These are phyloP conservation scores for Alternaria longipes DNA, from an alignment of 2,329 filamentous ascomycete genomes.

Conservation along the genomic window DNA sequence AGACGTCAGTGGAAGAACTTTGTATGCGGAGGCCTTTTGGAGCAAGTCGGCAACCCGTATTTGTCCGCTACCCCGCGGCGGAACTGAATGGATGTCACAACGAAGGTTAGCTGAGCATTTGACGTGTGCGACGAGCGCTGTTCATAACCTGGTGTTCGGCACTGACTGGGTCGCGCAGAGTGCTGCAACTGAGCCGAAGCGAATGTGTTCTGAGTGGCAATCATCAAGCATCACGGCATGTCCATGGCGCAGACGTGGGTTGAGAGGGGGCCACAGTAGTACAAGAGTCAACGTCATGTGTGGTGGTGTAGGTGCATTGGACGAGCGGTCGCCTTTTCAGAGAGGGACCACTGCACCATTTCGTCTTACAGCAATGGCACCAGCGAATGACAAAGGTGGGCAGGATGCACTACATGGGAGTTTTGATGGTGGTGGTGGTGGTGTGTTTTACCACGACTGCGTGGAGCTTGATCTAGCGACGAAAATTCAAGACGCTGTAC, in stretches of 20 bases:
- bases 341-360: conserved; percentile 18
- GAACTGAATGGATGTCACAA: background rate
- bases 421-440: background rate
- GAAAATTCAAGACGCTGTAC: conserved; percentile 1
- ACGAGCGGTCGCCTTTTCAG: conserved; percentile 5
- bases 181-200: conserved; percentile 5
- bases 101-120: background rate
- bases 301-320: conserved; percentile 30
- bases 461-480: conserved; percentile 10
- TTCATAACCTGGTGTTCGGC: conserved; percentile 24
- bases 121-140: conserved; percentile 22
- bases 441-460: background rate
- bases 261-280: conserved; percentile 14
- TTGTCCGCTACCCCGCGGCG: conserved; percentile 7
- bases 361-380: conserved; percentile 6
- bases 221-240: conserved; percentile 9
- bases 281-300: conserved; percentile 13
- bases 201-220: background rate
- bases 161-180: conserved; percentile 13
- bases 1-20: conserved; percentile 15
- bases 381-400: background rate
- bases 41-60: background rate
- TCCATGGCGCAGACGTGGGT: conserved; percentile 5
- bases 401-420: conserved; percentile 1
- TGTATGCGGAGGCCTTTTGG: background rate